phyloP scores from a whole-genome alignment of 2,329 filamentous ascomycete genomes.

The Dactylellina sp. region DNA sequence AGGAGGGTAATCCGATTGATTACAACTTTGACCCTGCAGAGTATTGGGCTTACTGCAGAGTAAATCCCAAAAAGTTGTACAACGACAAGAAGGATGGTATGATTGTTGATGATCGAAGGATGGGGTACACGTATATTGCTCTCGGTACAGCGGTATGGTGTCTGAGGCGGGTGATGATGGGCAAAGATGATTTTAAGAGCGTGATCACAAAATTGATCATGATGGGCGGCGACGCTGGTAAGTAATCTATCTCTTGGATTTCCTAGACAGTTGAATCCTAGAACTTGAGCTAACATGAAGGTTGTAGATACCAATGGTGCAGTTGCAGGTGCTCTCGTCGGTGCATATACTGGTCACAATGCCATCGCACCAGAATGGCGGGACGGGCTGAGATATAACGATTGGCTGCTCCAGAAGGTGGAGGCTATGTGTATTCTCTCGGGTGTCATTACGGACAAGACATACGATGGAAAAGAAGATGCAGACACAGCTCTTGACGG shows the following conservation, averaged over 20 bases:
- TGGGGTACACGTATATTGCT: slow-evolving; percentile 70
- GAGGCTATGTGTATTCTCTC: slow-evolving; percentile 64
- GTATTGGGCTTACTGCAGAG: slow-evolving; percentile 64
- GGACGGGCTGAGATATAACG: slow-evolving; percentile 65
- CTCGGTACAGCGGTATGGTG: slow-evolving; percentile 67
- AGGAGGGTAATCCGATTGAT: slow-evolving; percentile 57
- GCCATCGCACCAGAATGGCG: slow-evolving; percentile 68
- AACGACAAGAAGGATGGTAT: slow-evolving; percentile 63
- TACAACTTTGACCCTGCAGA: slow-evolving; percentile 64
- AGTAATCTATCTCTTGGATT: slow-evolving; percentile 12
- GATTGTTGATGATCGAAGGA: slow-evolving; percentile 66
- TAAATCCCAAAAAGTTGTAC: slow-evolving; percentile 59
- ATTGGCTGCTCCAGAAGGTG: slow-evolving; percentile 67
- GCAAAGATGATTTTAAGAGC: slow-evolving; percentile 65
- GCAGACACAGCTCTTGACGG: slow-evolving; percentile 65
- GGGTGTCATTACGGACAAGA: slow-evolving; percentile 62
- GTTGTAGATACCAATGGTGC: slow-evolving; percentile 68
- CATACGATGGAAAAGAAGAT: slow-evolving; percentile 63
- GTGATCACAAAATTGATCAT: slow-evolving; percentile 68
- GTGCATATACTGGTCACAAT: slow-evolving; percentile 67
- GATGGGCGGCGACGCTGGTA: slow-evolving; percentile 67
- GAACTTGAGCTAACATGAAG: slow-evolving; percentile 7
- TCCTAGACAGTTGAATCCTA: not conserved
- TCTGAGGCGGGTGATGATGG: slow-evolving; percentile 66
- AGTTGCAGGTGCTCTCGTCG: slow-evolving; percentile 68